Evolutionary conservation across 2,329 filamentous ascomycete species (phyloP), one percentile per base, ranked within the genome.

Genomic region (Exophiala bonariae): DNA sequence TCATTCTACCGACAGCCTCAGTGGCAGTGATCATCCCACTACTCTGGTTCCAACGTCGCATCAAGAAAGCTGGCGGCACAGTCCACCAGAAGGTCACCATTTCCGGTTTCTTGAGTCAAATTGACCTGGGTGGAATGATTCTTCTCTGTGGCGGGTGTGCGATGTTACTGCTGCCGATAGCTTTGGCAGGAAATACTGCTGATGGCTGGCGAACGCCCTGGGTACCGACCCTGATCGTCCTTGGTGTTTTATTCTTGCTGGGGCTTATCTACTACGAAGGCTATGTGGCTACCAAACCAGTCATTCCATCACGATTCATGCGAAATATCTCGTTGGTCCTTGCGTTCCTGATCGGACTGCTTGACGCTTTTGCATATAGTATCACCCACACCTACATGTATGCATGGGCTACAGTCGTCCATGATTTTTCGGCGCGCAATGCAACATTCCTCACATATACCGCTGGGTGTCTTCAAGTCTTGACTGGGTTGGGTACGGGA

Each of bases 331-430:
- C 72, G 10, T 73, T 79, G 19, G 55, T 70, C 14, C 57, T 74
- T 11, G 67, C 67, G 11, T 61, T 71, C 8, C 39, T 71, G 1
- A 61, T 75, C 10, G 67, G 67, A 9, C 60, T 67, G 9, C 57
- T 71, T 26, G 75, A 78, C 52, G 63, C 64, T 4, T 56, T 77
- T 34, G 71, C 68, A 11, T 75, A 75, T 54, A 54, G 61, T 13
- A 64, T 63, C 36, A 76, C 73, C 0, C 73, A 77, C 55, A 70
- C 71, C 4, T 77, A 76, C 55, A 62, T 78, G 5, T 75, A 75
- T 52, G 58, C 71, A 19, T 78, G 74, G 75, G 65, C 64, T 0
- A 67, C 66, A 6, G 67, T 76, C 3, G 66, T 72, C 0, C 70
- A 71, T 41, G 64, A 67, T 42, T 67, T 73, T 36, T 63, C 61